Base-by-base conservation (phyloP, 129 eudicot genomes). In the Deinandra increscens region DNA sequence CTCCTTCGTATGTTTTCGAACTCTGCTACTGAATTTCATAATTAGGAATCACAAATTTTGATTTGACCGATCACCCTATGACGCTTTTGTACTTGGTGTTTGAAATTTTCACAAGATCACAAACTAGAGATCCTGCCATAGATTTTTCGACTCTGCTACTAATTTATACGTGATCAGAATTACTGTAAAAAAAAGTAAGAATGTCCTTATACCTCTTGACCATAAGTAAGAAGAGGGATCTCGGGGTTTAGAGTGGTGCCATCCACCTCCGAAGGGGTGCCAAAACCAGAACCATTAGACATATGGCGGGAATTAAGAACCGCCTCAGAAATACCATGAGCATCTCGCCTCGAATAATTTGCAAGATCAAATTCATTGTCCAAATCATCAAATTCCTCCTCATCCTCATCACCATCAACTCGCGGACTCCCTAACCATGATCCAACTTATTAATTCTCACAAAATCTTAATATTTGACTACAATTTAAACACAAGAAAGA, bases 371-470 rank as follows among this genome's bases (percentile, higher is more conserved):
- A 86, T 60, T 88, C 96, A 60, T 81, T 76, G 19, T 88, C 96
- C 77, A 88, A 62, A 81, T 88, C 96, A 81, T 88, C 96, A 60
- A 85, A 75, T 71, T 77, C 96, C 48, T 88, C 96, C 62, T 88
- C 96, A 18, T 88, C 96, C 76, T 88, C 96, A 74, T 88, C 96
- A 34, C 96, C 96, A 58, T 88, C 96, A 51, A 88, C 96, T 83
- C 96, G 71, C 0, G 96, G 88, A 75, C 96, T 80, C 75, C 96
- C 96, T 88, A 68, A 41, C 46, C 60, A 48, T 37, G 7, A 13
- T 55, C 61, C 37, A 23, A 55, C 17, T 22, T 11, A 23, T 54
- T 55, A 55, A 9, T 56, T 23, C 8, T 56, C 18, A 6, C 66
- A 60, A 60, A 34, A 60, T 34, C 45, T 60, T 14, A 7, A 26